phyloP scores from a whole-genome alignment of 106 monocot genomes.

The Cymbidium sinense region DNA sequence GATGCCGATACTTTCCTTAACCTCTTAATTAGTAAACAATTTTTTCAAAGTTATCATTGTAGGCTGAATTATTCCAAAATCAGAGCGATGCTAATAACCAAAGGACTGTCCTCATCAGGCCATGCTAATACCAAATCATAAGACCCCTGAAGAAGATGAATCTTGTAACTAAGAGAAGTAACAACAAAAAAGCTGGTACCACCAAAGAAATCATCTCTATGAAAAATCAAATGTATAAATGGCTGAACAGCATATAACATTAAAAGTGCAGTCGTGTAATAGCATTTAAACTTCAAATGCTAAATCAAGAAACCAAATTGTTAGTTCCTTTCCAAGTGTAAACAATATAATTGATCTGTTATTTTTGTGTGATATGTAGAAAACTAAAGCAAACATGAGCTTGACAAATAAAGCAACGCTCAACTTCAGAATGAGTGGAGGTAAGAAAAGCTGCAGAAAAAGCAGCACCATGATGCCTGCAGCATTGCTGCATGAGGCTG shows the following conservation, averaged over 20 bases:
- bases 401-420: neutral
- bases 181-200: neutral
- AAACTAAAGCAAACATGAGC: slow-evolving; percentile 1
- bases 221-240: neutral
- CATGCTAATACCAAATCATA: no score
- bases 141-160: neutral
- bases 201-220: slow-evolving; percentile 1
- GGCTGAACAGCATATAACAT: neutral
- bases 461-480: neutral
- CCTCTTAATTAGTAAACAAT: no score
- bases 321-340: neutral
- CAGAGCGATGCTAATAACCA: no score
- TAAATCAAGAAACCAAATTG: neutral
- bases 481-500: neutral
- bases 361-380: neutral
- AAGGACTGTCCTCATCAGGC: no score
- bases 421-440: neutral
- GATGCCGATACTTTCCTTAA: no score
- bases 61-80: no score
- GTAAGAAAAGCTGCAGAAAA: neutral
- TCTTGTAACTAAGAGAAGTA: neutral
- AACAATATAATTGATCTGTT: neutral
- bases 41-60: no score
- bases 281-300: neutral
- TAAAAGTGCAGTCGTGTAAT: neutral